Evolutionary conservation across 768 basidiomycete species (phyloP).

Genomic region (Pholiota molesta): DNA sequence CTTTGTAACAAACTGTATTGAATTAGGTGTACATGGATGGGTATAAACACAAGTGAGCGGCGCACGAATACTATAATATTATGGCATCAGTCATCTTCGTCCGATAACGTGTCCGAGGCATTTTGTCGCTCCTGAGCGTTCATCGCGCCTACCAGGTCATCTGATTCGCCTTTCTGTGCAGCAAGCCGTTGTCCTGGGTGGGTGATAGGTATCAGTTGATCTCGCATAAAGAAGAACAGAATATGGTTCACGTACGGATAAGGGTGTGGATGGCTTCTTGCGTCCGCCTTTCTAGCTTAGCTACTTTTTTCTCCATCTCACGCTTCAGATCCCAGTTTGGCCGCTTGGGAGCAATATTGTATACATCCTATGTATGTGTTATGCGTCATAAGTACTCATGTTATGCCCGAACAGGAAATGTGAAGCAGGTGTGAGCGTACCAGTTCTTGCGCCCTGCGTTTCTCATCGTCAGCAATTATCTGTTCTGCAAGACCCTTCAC

Average conservation of each 20-base stretch:
- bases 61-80: conserved; percentile 11
- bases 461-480: conserved; percentile 88
- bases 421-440: conserved; percentile 46
- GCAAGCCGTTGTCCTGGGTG: conserved; percentile 74
- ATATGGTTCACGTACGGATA: conserved; percentile 67
- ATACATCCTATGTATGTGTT: conserved; percentile 72
- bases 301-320: conserved; percentile 88
- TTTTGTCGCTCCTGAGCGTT: conserved; percentile 69
- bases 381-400: conserved; percentile 6
- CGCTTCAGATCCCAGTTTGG: conserved; percentile 97
- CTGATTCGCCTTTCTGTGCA: conserved; percentile 76
- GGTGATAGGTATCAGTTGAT: conserved; percentile 4
- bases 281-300: conserved; percentile 88
- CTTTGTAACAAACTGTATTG: conserved; percentile 7
- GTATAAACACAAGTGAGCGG: conserved; percentile 21
- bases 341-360: conserved; percentile 97
- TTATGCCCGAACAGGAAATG: conserved; percentile 5
- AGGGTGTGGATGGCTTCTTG: conserved; percentile 91
- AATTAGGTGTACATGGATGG: conserved; percentile 14
- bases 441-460: conserved; percentile 83
- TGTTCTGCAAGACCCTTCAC: conserved; percentile 82
- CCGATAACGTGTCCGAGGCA: conserved; percentile 52
- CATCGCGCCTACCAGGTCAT: conserved; percentile 85
- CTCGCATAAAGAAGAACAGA: neutral
- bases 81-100: conserved; percentile 53